Conservation (phyloP, 208 protist species). For the Crithidia expoeki region DNA sequence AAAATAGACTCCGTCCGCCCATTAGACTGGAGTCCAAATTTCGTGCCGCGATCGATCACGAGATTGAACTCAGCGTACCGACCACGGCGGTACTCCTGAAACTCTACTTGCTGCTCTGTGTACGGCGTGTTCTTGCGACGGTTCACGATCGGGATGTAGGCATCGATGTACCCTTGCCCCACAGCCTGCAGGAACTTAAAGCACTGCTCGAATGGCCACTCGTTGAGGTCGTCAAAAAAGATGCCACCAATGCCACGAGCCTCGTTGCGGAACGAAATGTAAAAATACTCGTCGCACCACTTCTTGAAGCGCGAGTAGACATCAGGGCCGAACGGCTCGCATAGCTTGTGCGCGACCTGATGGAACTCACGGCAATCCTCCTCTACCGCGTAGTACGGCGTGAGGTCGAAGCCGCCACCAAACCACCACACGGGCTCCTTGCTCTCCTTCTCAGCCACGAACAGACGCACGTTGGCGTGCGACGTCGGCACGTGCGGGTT, state of each 20-base stretch:
- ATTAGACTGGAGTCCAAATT: slow-evolving; percentile 87
- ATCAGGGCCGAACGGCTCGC: slow-evolving; percentile 49
- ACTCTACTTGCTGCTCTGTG: slow-evolving; percentile 59
- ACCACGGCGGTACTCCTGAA: slow-evolving; percentile 81
- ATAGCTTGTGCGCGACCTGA: slow-evolving; percentile 40
- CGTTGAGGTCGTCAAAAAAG: slow-evolving; percentile 85
- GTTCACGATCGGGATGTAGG: slow-evolving; percentile 77
- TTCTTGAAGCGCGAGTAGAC: slow-evolving; percentile 76
- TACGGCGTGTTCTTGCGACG: slow-evolving; percentile 37
- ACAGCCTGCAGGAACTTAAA: slow-evolving; percentile 65
- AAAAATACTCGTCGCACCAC: slow-evolving; percentile 89
- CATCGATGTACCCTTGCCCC: slow-evolving; percentile 49
- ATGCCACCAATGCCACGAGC: slow-evolving; percentile 82
- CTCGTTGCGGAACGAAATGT: slow-evolving; percentile 72
- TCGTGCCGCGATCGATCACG: slow-evolving; percentile 69
- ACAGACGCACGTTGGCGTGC: slow-evolving; percentile 89
- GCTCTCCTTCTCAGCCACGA: slow-evolving; percentile 58
- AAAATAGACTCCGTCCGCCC: slow-evolving; percentile 89
- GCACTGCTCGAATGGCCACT: slow-evolving; percentile 50
- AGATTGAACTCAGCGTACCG: slow-evolving; percentile 89
- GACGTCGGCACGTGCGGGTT: slow-evolving; percentile 86
- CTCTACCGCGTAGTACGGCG: slow-evolving; percentile 78
- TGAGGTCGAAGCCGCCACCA: slow-evolving; percentile 90
- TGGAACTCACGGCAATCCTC: slow-evolving; percentile 81
- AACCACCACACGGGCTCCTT: slow-evolving; percentile 86